Base-by-base conservation (phyloP, 2,329 filamentous ascomycete species). In the Colletotrichum sp. region DNA sequence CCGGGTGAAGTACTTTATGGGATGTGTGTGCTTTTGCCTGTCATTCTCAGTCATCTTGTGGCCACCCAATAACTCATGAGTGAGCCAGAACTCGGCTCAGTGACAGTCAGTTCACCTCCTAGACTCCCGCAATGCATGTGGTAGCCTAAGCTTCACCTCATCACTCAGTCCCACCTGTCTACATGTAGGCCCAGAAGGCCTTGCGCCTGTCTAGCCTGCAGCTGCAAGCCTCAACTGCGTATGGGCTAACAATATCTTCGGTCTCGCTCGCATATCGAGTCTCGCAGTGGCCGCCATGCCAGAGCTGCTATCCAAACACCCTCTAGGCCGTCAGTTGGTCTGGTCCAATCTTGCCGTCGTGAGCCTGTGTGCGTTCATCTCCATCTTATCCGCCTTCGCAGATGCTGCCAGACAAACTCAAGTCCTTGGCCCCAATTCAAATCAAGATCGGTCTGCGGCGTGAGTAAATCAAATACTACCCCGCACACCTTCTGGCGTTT, bases 401-500 rank as follows among this genome's bases (percentile, higher is more conserved):
- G 69, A 66, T 16, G 55, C 62, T 76, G 39, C 57, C 32, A 59
- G 28, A 26, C 28, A 49, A 55, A 44, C 55, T 36, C 32, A 28
- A 32, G 63, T 69, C 55, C 44, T 55, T 52, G 63, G 39, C 44
- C 55, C 39, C 30, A 64, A 73, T 64, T 49, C 44, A 74, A 60
- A 69, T 26, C 64, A 24, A 49, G 7, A 49, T 36, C 21, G 32
- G n/a, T 52, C 44, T 52, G 44, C 44, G 44, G 44, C 44, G 44
- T 52, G 30, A 44, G 28, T 26, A 64, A 63, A 74, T 76, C 70
- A 74, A 76, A 76, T 69, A 69, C 71, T 65, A 30, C 57, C 26
- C 64, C 74, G 65, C 70, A 76, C 71, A 52, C 57, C 62, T 69
- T 28, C 65, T 69, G 49, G 34, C 71, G 74, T 74, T 71, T 74